A percentile compares a stretch with the other conserved stretches of the same genome.
Evolutionary conservation across 2,329 filamentous ascomycete species (phyloP).

Genomic region (Pezicula radicicola): DNA sequence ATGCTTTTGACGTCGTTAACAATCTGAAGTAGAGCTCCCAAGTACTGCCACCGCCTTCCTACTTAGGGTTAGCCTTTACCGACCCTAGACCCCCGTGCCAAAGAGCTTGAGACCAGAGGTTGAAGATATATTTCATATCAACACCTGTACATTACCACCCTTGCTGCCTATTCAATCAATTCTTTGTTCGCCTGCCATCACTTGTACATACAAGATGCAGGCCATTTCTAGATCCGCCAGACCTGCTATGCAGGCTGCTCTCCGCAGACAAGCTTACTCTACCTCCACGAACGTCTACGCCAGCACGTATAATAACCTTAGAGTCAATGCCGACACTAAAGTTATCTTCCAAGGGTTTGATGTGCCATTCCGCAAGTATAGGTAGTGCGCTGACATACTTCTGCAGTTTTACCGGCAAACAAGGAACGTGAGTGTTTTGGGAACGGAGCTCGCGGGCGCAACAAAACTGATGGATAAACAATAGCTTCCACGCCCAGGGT

Average conservation of each 20-base stretch:
- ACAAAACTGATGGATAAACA: constrained; percentile 20
- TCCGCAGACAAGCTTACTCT: constrained; percentile 74
- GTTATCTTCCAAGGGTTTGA: constrained; percentile 85
- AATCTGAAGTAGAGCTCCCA: no score
- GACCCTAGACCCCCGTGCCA: no score
- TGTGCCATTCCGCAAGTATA: no score
- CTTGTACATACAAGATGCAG: constrained; percentile 65
- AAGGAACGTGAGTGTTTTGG: constrained; percentile 74
- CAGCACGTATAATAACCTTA: constrained; percentile 77
- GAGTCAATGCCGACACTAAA: constrained; percentile 90
- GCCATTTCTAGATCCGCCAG: constrained; percentile 71
- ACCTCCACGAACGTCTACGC: constrained; percentile 67
- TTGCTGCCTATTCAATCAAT: constrained; percentile 10
- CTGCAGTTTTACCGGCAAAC: constrained; percentile 73
- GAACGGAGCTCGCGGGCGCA: constrained; percentile 19
- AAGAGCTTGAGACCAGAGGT: no score
- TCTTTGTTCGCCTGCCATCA: constrained; percentile 20
- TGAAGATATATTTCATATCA: constrained; percentile 1
- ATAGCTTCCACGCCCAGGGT: constrained; percentile 93
- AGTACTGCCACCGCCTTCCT: no score
- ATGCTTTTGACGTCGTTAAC: no score
- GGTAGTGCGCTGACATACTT: no score
- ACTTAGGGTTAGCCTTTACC: no score
- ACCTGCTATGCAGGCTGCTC: constrained; percentile 65
- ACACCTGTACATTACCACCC: constrained; percentile 1